phyloP scores from a whole-genome alignment of 1,139 yeast genomes.

The Suhomyces yuchorum region DNA sequence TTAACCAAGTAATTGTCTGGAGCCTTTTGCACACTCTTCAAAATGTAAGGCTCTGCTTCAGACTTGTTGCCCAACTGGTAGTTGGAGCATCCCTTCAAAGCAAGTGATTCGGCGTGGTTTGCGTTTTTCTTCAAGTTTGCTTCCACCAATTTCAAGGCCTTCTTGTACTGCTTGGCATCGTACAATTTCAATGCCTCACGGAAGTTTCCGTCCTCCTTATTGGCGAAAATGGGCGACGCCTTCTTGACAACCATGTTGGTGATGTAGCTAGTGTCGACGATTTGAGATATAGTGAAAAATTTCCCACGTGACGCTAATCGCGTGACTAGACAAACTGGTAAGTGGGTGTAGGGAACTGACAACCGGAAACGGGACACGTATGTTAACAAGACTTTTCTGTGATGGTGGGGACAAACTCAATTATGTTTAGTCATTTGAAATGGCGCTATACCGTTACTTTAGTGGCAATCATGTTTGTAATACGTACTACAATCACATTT shows the following conservation, averaged over 20 bases:
- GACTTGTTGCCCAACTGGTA: constrained; percentile 52
- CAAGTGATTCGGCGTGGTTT: constrained; percentile 76
- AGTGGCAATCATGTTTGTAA: too few relatives aligned
- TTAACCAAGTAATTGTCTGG: constrained; percentile 67
- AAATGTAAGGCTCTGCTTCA: constrained; percentile 67
- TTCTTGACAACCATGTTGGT: constrained; percentile 27
- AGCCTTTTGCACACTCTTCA: constrained; percentile 62
- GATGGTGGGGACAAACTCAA: too few relatives aligned
- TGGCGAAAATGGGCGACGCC: constrained; percentile 39
- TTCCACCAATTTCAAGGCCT: constrained; percentile 77
- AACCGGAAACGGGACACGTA: too few relatives aligned
- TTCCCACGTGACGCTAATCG: background rate
- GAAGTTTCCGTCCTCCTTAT: constrained; percentile 69
- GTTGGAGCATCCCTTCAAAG: constrained; percentile 79
- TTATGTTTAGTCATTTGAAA: too few relatives aligned
- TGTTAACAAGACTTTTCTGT: too few relatives aligned
- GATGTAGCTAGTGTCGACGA: background rate
- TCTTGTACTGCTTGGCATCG: constrained; percentile 85
- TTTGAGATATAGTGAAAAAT: constrained; percentile 1
- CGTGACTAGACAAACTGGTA: too few relatives aligned
- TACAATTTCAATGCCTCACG: constrained; percentile 81
- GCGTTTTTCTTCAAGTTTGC: constrained; percentile 74
- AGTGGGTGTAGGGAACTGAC: too few relatives aligned
- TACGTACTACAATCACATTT: too few relatives aligned
- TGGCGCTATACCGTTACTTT: too few relatives aligned